Conservation (phyloP, 169 alveolate genomes). For the Eimeria praecox region DNA sequence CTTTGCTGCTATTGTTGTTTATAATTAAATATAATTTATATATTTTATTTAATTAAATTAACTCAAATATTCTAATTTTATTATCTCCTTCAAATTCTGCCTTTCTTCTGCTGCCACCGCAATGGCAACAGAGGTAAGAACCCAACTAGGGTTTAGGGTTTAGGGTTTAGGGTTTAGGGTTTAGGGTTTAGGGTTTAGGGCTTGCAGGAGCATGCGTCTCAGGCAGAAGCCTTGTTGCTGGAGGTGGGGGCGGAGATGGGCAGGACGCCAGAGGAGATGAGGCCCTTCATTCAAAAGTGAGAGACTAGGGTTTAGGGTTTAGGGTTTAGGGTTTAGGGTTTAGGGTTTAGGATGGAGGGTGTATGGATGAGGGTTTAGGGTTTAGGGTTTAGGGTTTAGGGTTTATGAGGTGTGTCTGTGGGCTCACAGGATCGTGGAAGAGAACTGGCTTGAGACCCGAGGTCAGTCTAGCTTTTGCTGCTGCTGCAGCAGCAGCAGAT, state of each 20-base stretch:
- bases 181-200: conserved; percentile 39
- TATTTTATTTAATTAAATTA: background rate
- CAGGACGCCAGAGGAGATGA: conserved; percentile 2
- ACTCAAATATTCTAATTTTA: background rate
- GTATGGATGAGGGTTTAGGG: background rate
- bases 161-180: conserved; percentile 39
- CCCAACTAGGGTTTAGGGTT: conserved; percentile 32
- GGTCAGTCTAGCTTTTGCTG: conserved; percentile 9
- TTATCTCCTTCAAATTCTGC: background rate
- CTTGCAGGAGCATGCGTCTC: background rate
- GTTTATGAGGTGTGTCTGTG: background rate
- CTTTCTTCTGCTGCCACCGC: background rate
- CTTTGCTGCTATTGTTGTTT: too few species aligned
- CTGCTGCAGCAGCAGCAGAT: background rate
- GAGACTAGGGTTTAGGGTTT: background rate
- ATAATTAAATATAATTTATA: background rate
- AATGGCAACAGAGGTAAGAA: conserved; percentile 8
- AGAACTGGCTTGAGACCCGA: conserved; percentile 19
- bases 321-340: conserved; percentile 29
- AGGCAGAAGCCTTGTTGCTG: conserved; percentile 51
- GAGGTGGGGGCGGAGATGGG: conserved; percentile 42
- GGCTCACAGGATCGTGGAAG: conserved; percentile 4
- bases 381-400: conserved; percentile 22
- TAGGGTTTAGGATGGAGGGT: background rate
- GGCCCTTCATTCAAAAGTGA: background rate